phyloP scores from a whole-genome alignment of 306 rosid genomes.

The Mucuna pruriens region DNA sequence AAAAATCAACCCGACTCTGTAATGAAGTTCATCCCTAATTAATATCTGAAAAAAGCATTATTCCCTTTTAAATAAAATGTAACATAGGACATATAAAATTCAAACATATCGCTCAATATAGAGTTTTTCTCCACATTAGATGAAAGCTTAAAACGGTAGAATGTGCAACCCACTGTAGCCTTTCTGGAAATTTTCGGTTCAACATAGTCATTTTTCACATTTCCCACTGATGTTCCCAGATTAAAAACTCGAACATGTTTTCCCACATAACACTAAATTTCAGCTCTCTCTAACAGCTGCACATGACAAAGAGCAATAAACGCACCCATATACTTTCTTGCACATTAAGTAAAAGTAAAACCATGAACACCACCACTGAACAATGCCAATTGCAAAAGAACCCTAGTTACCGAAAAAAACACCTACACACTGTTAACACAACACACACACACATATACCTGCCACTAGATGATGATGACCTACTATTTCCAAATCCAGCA shows the following conservation, averaged over 20 bases:
- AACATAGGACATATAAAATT: background rate
- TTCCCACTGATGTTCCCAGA: background rate
- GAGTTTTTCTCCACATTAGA: background rate
- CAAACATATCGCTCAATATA: background rate
- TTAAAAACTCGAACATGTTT: background rate
- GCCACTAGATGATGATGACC: constrained; percentile 50
- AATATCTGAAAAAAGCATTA: background rate
- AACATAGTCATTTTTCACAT: background rate
- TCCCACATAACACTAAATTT: background rate
- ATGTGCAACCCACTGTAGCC: background rate
- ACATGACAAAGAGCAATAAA: constrained; percentile 15
- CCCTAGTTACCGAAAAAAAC: background rate
- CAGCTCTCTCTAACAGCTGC: background rate
- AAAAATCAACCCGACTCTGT: constrained; percentile 17
- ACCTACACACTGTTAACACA: background rate
- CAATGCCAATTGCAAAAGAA: constrained; percentile 37
- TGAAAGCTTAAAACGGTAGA: background rate
- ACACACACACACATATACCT: constrained; percentile 55
- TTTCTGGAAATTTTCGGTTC: background rate
- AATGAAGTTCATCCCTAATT: background rate
- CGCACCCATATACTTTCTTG: constrained; percentile 7
- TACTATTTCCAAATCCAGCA: constrained; percentile 77
- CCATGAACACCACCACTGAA: constrained; percentile 21
- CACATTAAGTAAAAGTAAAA: constrained; percentile 16
- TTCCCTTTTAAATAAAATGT: background rate